These are phyloP conservation scores for Candida pseudoviswanathii DNA, from an alignment of 1,139 yeast species.

Conservation along the genomic window DNA sequence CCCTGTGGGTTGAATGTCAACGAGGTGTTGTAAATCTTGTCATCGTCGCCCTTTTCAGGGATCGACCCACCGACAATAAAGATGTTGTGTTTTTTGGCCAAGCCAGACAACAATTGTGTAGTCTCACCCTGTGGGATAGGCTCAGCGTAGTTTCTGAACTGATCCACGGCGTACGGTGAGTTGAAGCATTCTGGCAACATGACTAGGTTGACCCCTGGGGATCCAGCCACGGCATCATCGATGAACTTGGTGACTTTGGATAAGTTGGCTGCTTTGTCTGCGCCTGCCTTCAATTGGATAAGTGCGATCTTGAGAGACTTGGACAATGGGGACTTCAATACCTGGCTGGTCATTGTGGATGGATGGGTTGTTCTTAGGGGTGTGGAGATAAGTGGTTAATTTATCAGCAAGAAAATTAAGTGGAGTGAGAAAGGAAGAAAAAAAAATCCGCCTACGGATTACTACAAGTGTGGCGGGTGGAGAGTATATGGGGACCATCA, in stretches of 20 bases:
- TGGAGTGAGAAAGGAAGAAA: background rate
- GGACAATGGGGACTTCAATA: slow-evolving; percentile 35
- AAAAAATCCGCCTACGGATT: background rate
- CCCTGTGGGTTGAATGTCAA: slow-evolving; percentile 74
- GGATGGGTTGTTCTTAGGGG: background rate
- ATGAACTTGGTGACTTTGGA: slow-evolving; percentile 52
- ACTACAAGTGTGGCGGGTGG: background rate
- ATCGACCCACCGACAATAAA: slow-evolving; percentile 87
- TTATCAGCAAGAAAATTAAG: background rate
- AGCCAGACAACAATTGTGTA: slow-evolving; percentile 55
- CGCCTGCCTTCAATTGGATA: slow-evolving; percentile 74
- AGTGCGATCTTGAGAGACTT: slow-evolving; percentile 63
- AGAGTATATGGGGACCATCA: too few species aligned
- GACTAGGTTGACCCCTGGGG: slow-evolving; percentile 59
- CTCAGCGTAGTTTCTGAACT: slow-evolving; percentile 87
- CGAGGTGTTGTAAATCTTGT: slow-evolving; percentile 78
- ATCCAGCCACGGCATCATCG: slow-evolving; percentile 49
- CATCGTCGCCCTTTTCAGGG: slow-evolving; percentile 62
- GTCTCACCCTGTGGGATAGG: slow-evolving; percentile 71
- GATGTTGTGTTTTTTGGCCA: slow-evolving; percentile 65
- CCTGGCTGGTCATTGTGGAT: slow-evolving; percentile 16
- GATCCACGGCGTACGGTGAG: slow-evolving; percentile 88
- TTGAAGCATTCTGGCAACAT: slow-evolving; percentile 92
- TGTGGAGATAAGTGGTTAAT: background rate
- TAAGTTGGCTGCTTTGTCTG: slow-evolving; percentile 62